Evolutionary conservation across 169 alveolate species (phyloP), one percentile per base, ranked within the genome.

Genomic region (Plasmodium fragile): DNA sequence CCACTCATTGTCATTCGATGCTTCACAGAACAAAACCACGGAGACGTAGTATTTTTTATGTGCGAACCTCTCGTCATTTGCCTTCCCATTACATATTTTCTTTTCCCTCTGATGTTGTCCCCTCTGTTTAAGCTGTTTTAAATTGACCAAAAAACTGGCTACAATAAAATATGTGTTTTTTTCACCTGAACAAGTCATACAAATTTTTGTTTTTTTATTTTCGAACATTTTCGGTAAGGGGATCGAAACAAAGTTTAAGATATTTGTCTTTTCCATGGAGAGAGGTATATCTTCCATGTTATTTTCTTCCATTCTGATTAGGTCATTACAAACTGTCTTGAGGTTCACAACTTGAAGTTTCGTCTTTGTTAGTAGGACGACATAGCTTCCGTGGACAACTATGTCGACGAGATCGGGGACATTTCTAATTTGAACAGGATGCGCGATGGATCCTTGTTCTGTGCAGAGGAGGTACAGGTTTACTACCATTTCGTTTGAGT

Each of bases 171-270:
- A 39, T 45, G 55, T 28, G 55, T 41, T 34, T 72, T 91, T 91
- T 91, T 80, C 81, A n/a, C 72, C 83, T 81, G 94, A 43, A 80
- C 94, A 70, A 18, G 78, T 91, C 92, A 91, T 69, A 91, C 70
- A 71, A 30, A 81, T 8, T 91, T 91, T 69, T 16, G 41, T 81
- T 6, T 65, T 91, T 80, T 80, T 79, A 18, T 69, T 71, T 36
- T 36, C 55, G n/a, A 91, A 81, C 79, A 91, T 69, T 70, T 91
- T 69, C 7, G 94, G 94, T 28, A 91, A 81, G 28, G 79, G 43
- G 2, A 91, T 32, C 3, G 94, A 77, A 36, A 77, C 32, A 13
- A 77, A 16, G 45, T 87, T 13, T 32, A 87, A 30, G 78, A 25
- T 59, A 13, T 18, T 72, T 28, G 16, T 39, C 65, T 10, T 77